A percentile compares a stretch with the other conserved stretches of the same genome.
Conservation (phyloP, 768 basidiomycete species). For the Amanita fuliginea region DNA sequence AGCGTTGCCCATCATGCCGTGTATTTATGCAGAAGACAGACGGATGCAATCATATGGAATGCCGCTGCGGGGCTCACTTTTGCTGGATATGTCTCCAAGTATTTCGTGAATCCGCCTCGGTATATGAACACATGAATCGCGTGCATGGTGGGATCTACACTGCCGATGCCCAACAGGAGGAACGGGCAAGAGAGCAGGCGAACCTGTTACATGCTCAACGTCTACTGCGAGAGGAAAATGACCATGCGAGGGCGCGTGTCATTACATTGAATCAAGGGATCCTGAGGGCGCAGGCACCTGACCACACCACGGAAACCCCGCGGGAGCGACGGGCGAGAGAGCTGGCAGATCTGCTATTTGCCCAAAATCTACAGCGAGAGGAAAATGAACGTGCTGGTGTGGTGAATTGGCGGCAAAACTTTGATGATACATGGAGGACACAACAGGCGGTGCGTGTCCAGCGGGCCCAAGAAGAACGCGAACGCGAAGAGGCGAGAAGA, state of each 20-base stretch:
- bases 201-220: neutral
- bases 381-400: neutral
- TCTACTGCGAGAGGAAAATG: neutral
- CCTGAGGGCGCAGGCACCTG: no score
- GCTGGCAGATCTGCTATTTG: neutral
- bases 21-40: slow-evolving; percentile 36
- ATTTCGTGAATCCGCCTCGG: slow-evolving; percentile 17
- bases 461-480: neutral
- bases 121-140: slow-evolving; percentile 25
- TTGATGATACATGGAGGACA: neutral
- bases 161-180: neutral
- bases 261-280: neutral
- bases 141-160: neutral
- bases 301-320: neutral
- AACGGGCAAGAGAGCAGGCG: neutral
- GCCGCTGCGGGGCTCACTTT: slow-evolving; percentile 39
- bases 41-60: slow-evolving; percentile 48
- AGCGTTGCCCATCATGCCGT: slow-evolving; percentile 36
- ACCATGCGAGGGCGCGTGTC: neutral
- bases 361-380: neutral
- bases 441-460: neutral
- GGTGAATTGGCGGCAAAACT: no score
- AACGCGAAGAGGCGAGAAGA: neutral
- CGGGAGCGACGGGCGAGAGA: neutral
- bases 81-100: slow-evolving; percentile 43